phyloP scores from a whole-genome alignment of 1,284 basidiomycete genomes.

The Tilletia caries region DNA sequence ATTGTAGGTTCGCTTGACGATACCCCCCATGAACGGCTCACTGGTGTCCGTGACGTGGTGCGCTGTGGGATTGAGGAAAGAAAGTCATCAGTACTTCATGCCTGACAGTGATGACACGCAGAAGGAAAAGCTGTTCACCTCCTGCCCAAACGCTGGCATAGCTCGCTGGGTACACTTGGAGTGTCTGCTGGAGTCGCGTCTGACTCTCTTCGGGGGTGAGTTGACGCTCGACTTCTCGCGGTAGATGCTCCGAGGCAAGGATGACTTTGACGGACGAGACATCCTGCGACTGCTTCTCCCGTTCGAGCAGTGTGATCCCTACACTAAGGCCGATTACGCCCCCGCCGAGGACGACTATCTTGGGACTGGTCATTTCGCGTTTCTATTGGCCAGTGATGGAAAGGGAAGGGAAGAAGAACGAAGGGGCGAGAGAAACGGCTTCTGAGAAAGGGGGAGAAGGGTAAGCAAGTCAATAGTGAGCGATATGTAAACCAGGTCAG shows the following conservation, averaged over 20 bases:
- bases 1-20: constrained; percentile 31
- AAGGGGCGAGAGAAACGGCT: too few species aligned
- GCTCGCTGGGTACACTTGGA: constrained; percentile 19
- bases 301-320: constrained; percentile 30
- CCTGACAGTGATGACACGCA: not conserved
- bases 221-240: constrained; percentile 6
- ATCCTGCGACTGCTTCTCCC: not conserved
- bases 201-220: constrained; percentile 8
- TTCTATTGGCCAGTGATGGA: too few species aligned
- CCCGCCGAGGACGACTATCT: constrained; percentile 25
- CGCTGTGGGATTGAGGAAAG: constrained; percentile 15
- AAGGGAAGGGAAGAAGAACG: too few species aligned
- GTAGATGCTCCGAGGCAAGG: constrained; percentile 28
- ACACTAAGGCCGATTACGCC: constrained; percentile 37
- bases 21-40: constrained; percentile 11
- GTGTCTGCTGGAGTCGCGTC: not conserved
- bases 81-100: not conserved
- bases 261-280: constrained; percentile 18
- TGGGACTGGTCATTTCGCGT: too few species aligned
- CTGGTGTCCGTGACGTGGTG: constrained; percentile 39
- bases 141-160: constrained; percentile 36
- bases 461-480: too few species aligned
- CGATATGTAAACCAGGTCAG: too few species aligned
- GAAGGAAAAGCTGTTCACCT: constrained; percentile 18
- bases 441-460: too few species aligned